These are phyloP conservation scores for Pluteus cervinus DNA, from an alignment of 768 basidiomycete species.

Conservation along the genomic window DNA sequence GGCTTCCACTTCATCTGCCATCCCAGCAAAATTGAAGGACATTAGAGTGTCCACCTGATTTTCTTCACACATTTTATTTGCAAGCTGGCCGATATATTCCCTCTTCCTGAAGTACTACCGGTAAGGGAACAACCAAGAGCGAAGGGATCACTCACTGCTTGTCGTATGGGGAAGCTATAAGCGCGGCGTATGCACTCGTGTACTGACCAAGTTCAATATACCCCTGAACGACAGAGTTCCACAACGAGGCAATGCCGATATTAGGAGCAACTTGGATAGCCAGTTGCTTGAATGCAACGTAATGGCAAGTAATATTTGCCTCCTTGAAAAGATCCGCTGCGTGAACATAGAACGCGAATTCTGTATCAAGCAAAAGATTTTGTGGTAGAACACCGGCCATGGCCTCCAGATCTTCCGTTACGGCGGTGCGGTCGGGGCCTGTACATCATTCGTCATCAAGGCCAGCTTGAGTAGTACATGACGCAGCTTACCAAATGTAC, in stretches of 20 bases:
- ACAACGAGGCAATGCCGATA: conserved; percentile 60
- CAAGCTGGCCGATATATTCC: conserved; percentile 76
- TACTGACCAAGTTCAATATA: conserved; percentile 67
- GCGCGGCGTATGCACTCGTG: conserved; percentile 81
- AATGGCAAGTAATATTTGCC: conserved; percentile 45
- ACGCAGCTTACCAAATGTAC: conserved; percentile 59
- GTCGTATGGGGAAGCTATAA: conserved; percentile 70
- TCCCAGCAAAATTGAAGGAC: conserved; percentile 77
- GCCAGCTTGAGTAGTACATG: not conserved
- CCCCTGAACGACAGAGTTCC: conserved; percentile 74
- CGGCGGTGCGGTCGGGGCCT: conserved; percentile 46
- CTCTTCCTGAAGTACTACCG: conserved; percentile 55
- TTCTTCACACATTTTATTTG: conserved; percentile 91
- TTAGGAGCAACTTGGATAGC: conserved; percentile 69
- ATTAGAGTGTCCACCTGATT: conserved; percentile 75
- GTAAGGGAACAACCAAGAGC: conserved; percentile 8
- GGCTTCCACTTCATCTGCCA: conserved; percentile 83
- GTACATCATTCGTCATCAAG: conserved; percentile 1
- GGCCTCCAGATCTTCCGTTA: conserved; percentile 58
- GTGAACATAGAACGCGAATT: conserved; percentile 75
- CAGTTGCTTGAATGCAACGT: conserved; percentile 70
- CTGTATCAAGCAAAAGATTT: conserved; percentile 47
- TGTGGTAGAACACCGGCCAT: conserved; percentile 57
- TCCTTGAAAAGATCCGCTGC: conserved; percentile 69
- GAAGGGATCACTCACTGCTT: conserved; percentile 56